These are phyloP conservation scores for Fagopyrum tataricum DNA, from an alignment of 148 eudicot genomes.

Conservation along the genomic window DNA sequence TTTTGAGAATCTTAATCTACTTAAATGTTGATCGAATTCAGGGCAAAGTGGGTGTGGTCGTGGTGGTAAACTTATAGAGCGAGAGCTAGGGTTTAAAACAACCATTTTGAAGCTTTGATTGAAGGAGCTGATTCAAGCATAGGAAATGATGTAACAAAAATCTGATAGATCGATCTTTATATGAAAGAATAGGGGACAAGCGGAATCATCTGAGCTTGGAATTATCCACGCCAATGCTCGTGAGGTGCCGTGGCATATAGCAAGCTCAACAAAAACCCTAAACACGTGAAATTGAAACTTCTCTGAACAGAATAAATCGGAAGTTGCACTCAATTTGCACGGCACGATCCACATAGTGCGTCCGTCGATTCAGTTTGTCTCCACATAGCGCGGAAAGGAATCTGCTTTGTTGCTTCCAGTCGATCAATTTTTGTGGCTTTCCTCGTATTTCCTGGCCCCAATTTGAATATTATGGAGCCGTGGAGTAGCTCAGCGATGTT, in stretches of 20 bases:
- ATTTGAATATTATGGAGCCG: neutral
- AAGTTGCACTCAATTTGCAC: neutral
- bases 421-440: neutral
- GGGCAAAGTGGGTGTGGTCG: slow-evolving; percentile 13
- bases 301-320: neutral
- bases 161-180: neutral
- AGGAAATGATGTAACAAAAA: neutral
- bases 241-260: slow-evolving; percentile 4
- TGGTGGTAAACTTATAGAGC: slow-evolving; percentile 13
- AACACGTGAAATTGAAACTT: neutral
- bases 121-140: neutral
- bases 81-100: slow-evolving; percentile 6
- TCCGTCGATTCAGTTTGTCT: slow-evolving; percentile 4
- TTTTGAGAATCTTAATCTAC: slow-evolving; percentile 1
- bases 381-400: neutral
- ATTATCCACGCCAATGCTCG: slow-evolving; percentile 12
- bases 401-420: slow-evolving; percentile 8
- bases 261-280: slow-evolving; percentile 10
- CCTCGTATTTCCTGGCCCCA: neutral
- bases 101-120: neutral
- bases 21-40: slow-evolving; percentile 9
- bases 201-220: neutral
- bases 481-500: slow-evolving; percentile 9
- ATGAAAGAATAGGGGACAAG: slow-evolving; percentile 10
- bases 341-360: slow-evolving; percentile 14